Percentiles rank a stretch among this genome's conserved stretches.
Conservation (phyloP, 2,329 filamentous ascomycete species). For the Cercospora sp. region DNA sequence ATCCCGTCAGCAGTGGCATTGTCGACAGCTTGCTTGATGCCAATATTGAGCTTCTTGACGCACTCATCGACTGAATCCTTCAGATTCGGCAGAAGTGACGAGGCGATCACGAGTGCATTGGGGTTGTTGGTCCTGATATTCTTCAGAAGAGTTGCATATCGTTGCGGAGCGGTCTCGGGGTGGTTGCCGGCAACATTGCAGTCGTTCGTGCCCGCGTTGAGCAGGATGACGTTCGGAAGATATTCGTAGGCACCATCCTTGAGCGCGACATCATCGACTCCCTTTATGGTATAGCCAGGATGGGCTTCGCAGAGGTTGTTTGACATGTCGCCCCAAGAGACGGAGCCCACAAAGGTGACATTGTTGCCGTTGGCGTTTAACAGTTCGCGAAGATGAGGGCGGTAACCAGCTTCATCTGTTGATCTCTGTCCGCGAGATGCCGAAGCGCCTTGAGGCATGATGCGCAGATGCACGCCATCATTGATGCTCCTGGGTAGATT, state of each 20-base stretch:
- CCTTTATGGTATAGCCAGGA: neutral
- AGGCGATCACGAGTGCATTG: neutral
- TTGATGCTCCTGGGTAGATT: neutral
- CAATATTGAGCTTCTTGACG: neutral
- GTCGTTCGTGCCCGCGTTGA: neutral
- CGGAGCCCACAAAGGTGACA: neutral
- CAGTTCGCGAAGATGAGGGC: neutral
- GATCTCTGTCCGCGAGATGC: neutral
- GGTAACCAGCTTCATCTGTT: neutral
- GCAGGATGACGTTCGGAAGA: neutral
- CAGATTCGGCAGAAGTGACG: neutral
- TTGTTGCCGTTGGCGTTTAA: neutral
- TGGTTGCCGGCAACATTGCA: neutral
- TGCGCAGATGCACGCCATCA: neutral
- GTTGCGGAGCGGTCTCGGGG: neutral
- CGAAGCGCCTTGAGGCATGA: neutral
- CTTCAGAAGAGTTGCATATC: neutral
- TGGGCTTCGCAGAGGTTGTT: neutral
- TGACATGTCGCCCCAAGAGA: neutral
- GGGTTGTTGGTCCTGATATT: neutral
- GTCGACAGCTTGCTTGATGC: slow-evolving; percentile 4
- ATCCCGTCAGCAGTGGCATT: slow-evolving; percentile 5
- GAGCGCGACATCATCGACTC: neutral
- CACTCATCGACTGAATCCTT: neutral
- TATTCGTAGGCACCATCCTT: neutral